A percentile compares a stretch with the other conserved stretches of the same genome.
Evolutionary conservation across 1,284 basidiomycete genomes (phyloP).

Genomic region (Rhizopogon parksii): DNA sequence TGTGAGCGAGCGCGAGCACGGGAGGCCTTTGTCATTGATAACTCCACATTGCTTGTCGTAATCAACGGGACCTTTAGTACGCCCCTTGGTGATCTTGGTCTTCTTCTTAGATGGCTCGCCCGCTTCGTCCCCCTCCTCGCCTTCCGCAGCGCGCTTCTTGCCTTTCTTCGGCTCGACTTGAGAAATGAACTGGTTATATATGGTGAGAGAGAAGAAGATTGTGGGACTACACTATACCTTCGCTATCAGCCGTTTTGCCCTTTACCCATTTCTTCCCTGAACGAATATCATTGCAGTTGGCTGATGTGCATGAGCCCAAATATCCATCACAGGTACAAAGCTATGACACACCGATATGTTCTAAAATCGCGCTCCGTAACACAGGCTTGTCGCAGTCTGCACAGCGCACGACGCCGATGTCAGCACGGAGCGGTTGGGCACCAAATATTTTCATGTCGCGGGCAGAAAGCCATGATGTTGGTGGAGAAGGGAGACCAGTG

Average conservation of each 20-base stretch:
- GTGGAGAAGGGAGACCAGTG: constrained; percentile 51
- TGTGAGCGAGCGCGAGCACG: constrained; percentile 93
- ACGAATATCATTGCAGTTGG: constrained; percentile 27
- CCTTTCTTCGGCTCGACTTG: constrained; percentile 29
- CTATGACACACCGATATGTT: constrained; percentile 57
- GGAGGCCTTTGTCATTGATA: constrained; percentile 91
- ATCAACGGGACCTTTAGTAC: constrained; percentile 81
- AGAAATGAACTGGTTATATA: constrained; percentile 7
- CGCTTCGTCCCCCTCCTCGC: constrained; percentile 53
- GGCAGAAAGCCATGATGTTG: constrained; percentile 76
- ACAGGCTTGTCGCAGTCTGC: constrained; percentile 73
- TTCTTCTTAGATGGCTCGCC: constrained; percentile 68
- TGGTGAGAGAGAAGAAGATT: constrained; percentile 5
- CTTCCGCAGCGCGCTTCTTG: constrained; percentile 73
- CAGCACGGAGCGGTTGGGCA: constrained; percentile 58
- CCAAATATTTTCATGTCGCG: constrained; percentile 86
- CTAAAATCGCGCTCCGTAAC: constrained; percentile 64
- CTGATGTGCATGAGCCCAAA: constrained; percentile 14
- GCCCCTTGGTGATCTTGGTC: constrained; percentile 67
- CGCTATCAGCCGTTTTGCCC: constrained; percentile 36
- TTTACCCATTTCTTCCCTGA: constrained; percentile 30
- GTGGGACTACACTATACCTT: constrained; percentile 27
- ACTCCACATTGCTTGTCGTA: constrained; percentile 95
- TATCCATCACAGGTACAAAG: background rate
- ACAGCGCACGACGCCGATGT: constrained; percentile 72